These are phyloP conservation scores for Aspergillus amoenus DNA, from an alignment of 2,329 filamentous ascomycete genomes.

Conservation along the genomic window DNA sequence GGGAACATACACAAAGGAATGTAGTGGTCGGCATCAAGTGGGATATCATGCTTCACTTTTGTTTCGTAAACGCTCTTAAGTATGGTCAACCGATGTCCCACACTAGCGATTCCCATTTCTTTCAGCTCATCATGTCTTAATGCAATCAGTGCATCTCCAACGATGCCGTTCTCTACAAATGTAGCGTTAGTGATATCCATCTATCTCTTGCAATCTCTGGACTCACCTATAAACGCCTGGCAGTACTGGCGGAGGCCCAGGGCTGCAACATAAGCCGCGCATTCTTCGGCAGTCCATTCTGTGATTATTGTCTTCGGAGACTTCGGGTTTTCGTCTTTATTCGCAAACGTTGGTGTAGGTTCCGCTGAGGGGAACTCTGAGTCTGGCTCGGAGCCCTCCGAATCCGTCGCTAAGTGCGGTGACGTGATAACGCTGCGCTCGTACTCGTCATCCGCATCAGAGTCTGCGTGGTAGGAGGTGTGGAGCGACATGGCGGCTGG, in stretches of 20 bases:
- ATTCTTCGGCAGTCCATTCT: conserved; percentile 75
- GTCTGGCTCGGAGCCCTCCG: conserved; percentile 56
- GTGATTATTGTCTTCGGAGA: conserved; percentile 58
- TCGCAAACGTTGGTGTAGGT: conserved; percentile 61
- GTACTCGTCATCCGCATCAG: conserved; percentile 66
- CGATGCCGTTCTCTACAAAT: conserved; percentile 82
- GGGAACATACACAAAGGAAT: conserved; percentile 76
- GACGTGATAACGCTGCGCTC: conserved; percentile 60
- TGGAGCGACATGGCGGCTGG: conserved; percentile 42
- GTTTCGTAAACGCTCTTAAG: conserved; percentile 95
- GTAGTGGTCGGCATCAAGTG: conserved; percentile 90
- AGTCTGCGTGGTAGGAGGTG: conserved; percentile 60
- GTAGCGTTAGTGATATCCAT: not conserved
- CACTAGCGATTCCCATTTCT: conserved; percentile 88
- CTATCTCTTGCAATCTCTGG: not conserved
- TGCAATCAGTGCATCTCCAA: conserved; percentile 85
- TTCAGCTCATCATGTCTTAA: conserved; percentile 91
- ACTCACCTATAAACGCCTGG: conserved; percentile 77
- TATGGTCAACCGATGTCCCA: conserved; percentile 91
- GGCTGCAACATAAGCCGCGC: conserved; percentile 80
- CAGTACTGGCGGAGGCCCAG: conserved; percentile 82
- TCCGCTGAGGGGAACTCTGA: conserved; percentile 60
- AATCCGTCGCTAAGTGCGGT: conserved; percentile 57
- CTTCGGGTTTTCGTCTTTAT: conserved; percentile 50
- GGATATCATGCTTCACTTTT: conserved; percentile 90